Base-by-base conservation (phyloP, 768 basidiomycete species). In the Mrakia gelida region DNA sequence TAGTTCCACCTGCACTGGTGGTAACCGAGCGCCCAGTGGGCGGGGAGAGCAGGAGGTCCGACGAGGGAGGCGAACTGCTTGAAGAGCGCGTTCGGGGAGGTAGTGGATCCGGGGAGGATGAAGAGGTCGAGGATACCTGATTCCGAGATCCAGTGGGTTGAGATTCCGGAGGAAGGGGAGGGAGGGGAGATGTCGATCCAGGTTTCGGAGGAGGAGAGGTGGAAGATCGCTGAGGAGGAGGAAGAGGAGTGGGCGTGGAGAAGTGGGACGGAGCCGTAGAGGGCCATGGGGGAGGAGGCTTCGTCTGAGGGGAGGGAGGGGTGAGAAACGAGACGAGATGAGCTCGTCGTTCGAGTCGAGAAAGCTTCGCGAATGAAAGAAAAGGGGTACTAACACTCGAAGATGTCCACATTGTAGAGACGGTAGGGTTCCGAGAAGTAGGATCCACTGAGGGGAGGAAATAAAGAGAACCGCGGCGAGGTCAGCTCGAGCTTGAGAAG, bases 1-100 rank as follows among this genome's bases (percentile, higher is more conserved):
- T 99, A 98, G 83, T 99, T 98, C 97, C 97, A 98, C 52, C 97
- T 87, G 84, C 96, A 98, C 83, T 98, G 97, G 84, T 98, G 97
- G 82, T 99, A 96, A 0, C 91, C 97, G 77, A 98, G 87, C 38
- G 93, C 90, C 90, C 93, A 98, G 28, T 92, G 88, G 13, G 94
- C 90, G 0, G 97, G 97, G n/a, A 99, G 87, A 6, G 91, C 90
- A 0, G 92, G 89, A 0, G 91, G 88, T 0, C 97, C 97, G 0
- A 95, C 97, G 75, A 98, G 88, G 28, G 86, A 85, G 0, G 93
- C 88, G 83, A 96, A 98, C 83, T 98, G 94, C 67, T 86, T 88
- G 84, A 98, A 95, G 45, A 98, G 87, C 3, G 92, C 90, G 11
- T 88, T 86, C 15, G 94, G 90, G 15, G 78, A 70, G 45, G 49